These are phyloP conservation scores for Panaeolus cyanescens DNA, from an alignment of 768 basidiomycete species.

Conservation along the genomic window DNA sequence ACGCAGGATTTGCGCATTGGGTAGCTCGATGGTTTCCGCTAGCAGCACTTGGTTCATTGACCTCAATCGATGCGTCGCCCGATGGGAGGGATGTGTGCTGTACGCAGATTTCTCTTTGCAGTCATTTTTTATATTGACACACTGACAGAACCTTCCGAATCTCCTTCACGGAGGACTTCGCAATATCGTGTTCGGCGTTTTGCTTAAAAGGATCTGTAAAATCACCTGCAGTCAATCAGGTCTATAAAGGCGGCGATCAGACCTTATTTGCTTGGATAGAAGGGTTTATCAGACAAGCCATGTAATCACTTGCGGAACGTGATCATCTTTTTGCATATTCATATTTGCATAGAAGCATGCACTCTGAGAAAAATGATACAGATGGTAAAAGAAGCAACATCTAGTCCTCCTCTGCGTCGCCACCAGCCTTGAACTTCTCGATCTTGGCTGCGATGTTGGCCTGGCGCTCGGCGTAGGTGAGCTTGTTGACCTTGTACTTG, in stretches of 20 bases:
- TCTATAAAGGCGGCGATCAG: slow-evolving; percentile 24
- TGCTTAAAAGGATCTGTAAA: slow-evolving; percentile 46
- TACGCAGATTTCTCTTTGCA: slow-evolving; percentile 38
- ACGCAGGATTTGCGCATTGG: slow-evolving; percentile 67
- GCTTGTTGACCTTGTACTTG: slow-evolving; percentile 69
- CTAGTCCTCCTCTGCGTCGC: slow-evolving; percentile 66
- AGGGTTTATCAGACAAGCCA: slow-evolving; percentile 34
- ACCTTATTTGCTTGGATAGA: slow-evolving; percentile 58
- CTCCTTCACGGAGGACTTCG: slow-evolving; percentile 48
- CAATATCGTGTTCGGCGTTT: slow-evolving; percentile 61
- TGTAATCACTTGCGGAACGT: too few species aligned
- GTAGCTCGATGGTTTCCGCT: slow-evolving; percentile 50
- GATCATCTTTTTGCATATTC: too few species aligned
- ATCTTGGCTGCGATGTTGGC: slow-evolving; percentile 86
- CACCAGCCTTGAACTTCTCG: slow-evolving; percentile 81
- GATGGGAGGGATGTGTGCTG: slow-evolving; percentile 82
- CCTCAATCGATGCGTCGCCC: slow-evolving; percentile 66
- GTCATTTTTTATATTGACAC: not conserved
- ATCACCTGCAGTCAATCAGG: slow-evolving; percentile 43
- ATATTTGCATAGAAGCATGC: not conserved
- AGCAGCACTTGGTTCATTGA: slow-evolving; percentile 84
- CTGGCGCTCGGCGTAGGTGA: slow-evolving; percentile 78
- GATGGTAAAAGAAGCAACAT: slow-evolving; percentile 19
- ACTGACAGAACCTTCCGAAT: slow-evolving; percentile 63
- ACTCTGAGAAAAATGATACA: slow-evolving; percentile 13